Base-by-base conservation (phyloP, 805 yeast genomes). In the Lachancea nothofagi region DNA sequence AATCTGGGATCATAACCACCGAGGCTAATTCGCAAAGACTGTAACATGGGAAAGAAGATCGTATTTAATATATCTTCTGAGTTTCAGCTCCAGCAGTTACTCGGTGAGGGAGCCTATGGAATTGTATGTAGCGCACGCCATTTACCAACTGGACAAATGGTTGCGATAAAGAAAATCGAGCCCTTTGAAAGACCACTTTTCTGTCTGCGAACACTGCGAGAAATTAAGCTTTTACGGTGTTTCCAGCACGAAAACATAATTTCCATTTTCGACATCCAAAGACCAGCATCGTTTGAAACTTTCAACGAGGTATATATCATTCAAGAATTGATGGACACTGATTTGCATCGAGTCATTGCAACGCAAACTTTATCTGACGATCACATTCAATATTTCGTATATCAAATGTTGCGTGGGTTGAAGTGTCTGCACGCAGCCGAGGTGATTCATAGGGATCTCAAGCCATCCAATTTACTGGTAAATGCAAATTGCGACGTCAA, bases 51-150 rank as follows among this genome's bases (percentile, higher is more conserved):
- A 40, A 70, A 75, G 41, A 65, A 65, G 42, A 68, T 75, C 37
- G 66, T 77, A 2, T 90, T 90, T 70, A 86, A 87, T 59, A 90
- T 90, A 20, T 79, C 89, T 21, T 84, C 83, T 45, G 88, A 85
- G 55, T 90, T 89, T 62, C 87, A 87, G 60, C 78, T 90, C 33
- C 70, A 80, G 37, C 87, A 85, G 49, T 75, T 90, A 12, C 80
- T 90, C 2, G 97, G 97, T 7, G 95, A 88, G 62, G 97, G 97
- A 14, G 97, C 97, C 0, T 90, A 90, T 57, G 97, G 97, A 5
- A 78, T 89, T 9, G 97, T 90, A 8, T 80, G 96, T 61, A 77
- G 90, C 8, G 97, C 97, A 0, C 64, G 80, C 8, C 96, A 90
- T 62, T 75, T 77, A 54, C 95, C 96, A 5, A 75, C 93, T 1